Base-by-base conservation (phyloP, 352 stramenopile genomes). In the Paralagenidium karlingii region DNA sequence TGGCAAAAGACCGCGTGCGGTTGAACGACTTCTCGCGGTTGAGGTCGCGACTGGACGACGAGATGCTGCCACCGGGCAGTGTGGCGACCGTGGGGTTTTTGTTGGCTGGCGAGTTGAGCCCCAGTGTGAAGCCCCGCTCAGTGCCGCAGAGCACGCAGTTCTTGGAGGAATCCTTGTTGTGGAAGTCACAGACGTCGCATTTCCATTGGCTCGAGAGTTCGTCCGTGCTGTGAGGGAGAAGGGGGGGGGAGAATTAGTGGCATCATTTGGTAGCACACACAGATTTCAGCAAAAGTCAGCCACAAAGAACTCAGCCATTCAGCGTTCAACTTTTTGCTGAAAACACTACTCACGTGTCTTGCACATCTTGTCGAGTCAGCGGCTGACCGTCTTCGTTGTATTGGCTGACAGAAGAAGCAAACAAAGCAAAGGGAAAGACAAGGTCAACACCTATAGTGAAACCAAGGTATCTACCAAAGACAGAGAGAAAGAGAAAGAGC, bases 151-250 rank as follows among this genome's bases (percentile, higher is more conserved):
- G 51, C 28, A 88, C 68, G 44, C 77, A 91, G 13, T 61, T 33
- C 53, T 82, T 82, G 45, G 62, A 31, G 36, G 69, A 86, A 21
- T 65, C 62, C 50, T 91, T 91, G 60, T 91, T 91, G 56, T 87
- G 69, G 49, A 91, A 91, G 54, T 91, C 77, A 46, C 77, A 91
- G 6, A 91, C 77, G 36, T 88, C 74, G 52, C 77, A 91, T 49
- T 87, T 82, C 77, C 77, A 91, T 47, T 91, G 74, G 5, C 57
- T 76, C 29, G 64, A 75, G 6, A 91, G 58, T 39, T 91, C 77
- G 47, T 91, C 77, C 29, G 63, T 76, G 1, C 57, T 67, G 55
- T 5, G 2, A n/a, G n/a, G 45, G 18, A 42, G 31, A 37, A 13
- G n/a, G n/a, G n/a, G n/a, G n/a, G n/a, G n/a, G n/a, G n/a, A n/a